These are phyloP conservation scores for Talaromyces sp. DNA, from an alignment of 2,329 filamentous ascomycete species.

Conservation along the genomic window DNA sequence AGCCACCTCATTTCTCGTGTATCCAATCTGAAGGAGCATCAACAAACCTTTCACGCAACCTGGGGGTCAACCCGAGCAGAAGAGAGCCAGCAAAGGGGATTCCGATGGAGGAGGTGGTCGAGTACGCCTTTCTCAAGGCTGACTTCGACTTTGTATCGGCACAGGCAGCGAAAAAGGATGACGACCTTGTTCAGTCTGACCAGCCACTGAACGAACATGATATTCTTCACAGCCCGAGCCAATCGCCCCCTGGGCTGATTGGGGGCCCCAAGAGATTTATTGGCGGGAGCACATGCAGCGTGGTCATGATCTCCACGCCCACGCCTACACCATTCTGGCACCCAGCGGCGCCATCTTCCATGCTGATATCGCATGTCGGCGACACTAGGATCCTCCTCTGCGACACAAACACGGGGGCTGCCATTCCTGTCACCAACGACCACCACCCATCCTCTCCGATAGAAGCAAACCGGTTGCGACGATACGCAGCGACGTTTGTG, in stretches of 20 bases:
- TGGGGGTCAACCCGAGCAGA: conserved; percentile 13
- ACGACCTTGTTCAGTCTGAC: conserved; percentile 67
- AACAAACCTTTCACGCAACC: conserved; percentile 29
- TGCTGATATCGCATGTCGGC: conserved; percentile 86
- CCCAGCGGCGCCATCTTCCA: conserved; percentile 74
- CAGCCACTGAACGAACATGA: conserved; percentile 79
- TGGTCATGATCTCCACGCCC: conserved; percentile 87
- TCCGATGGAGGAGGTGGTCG: conserved; percentile 58
- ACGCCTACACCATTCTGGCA: conserved; percentile 95
- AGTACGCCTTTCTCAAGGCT: conserved; percentile 88
- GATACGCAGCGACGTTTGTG: conserved; percentile 81
- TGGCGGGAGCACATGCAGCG: conserved; percentile 86
- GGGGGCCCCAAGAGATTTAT: conserved; percentile 77
- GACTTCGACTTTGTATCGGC: conserved; percentile 92
- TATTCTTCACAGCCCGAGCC: conserved; percentile 64
- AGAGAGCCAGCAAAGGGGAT: conserved; percentile 31
- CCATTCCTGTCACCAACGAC: conserved; percentile 78
- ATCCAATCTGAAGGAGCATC: conserved; percentile 23
- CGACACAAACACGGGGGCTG: conserved; percentile 74
- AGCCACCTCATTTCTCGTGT: conserved; percentile 68
- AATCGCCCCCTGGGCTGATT: conserved; percentile 48
- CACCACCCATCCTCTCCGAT: conserved; percentile 87
- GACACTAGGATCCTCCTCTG: conserved; percentile 90
- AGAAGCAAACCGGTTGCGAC: conserved; percentile 76
- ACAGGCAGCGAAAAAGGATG: conserved; percentile 74